Evolutionary conservation across 2,329 filamentous ascomycete genomes (phyloP).

Genomic region (Fusarium caatingaense): DNA sequence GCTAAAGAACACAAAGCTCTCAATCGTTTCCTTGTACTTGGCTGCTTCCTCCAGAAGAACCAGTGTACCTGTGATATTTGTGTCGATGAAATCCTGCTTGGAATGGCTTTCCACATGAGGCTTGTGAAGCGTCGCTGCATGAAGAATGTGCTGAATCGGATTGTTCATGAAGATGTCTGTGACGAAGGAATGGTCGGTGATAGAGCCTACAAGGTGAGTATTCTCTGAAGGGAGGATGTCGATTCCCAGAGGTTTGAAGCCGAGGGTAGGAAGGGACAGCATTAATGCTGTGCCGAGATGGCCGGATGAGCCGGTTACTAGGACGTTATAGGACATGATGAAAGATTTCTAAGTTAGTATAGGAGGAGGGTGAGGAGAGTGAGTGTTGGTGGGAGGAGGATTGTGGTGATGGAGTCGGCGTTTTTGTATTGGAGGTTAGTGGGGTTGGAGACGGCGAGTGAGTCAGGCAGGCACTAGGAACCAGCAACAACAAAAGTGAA

Average conservation of each 20-base stretch:
- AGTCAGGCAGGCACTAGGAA: slow-evolving; percentile 31
- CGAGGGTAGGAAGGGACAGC: slow-evolving; percentile 54
- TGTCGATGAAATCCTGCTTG: slow-evolving; percentile 57
- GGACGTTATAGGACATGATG: slow-evolving; percentile 48
- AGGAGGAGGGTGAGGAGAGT: not conserved
- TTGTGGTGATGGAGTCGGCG: not conserved
- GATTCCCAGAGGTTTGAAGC: slow-evolving; percentile 57
- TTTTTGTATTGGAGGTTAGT: slow-evolving; percentile 34
- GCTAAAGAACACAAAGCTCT: slow-evolving; percentile 59
- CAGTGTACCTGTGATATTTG: slow-evolving; percentile 59
- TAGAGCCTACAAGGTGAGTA: slow-evolving; percentile 52
- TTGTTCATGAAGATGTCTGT: slow-evolving; percentile 47
- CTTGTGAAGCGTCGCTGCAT: slow-evolving; percentile 61
- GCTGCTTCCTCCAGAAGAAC: slow-evolving; percentile 56
- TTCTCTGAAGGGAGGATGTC: slow-evolving; percentile 55
- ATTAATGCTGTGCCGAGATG: slow-evolving; percentile 60
- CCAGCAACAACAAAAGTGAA: not conserved
- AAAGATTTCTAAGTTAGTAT: not conserved
- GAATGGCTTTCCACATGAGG: slow-evolving; percentile 59
- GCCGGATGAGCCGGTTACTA: slow-evolving; percentile 60
- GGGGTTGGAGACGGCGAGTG: slow-evolving; percentile 29
- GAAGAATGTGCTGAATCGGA: slow-evolving; percentile 56
- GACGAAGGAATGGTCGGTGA: slow-evolving; percentile 53
- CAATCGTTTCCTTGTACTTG: slow-evolving; percentile 39
- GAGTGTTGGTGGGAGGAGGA: not conserved